Percentiles rank a stretch among this genome's conserved stretches.
phyloP scores from a whole-genome alignment of 1,139 yeast species.

The Scheffersomyces insectosa region DNA sequence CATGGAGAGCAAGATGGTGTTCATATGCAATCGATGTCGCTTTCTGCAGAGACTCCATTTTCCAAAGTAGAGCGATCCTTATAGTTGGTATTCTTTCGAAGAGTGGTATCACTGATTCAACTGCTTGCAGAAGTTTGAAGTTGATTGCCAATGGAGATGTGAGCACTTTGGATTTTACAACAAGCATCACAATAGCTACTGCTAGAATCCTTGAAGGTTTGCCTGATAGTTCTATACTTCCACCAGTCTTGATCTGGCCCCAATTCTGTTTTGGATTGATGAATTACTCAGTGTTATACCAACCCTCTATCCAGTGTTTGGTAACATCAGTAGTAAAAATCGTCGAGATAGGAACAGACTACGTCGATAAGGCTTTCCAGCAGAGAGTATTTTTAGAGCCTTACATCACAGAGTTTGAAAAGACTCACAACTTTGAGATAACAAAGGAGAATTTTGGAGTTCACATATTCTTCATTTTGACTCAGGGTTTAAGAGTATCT shows the following conservation, averaged over 20 bases:
- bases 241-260: slow-evolving; percentile 69
- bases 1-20: slow-evolving; percentile 73
- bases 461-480: slow-evolving; percentile 50
- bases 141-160: slow-evolving; percentile 29
- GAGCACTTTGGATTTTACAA: slow-evolving; percentile 35
- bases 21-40: slow-evolving; percentile 68
- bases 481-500: slow-evolving; percentile 66
- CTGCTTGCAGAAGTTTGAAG: slow-evolving; percentile 50
- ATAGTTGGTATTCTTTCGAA: slow-evolving; percentile 71
- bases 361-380: slow-evolving; percentile 34
- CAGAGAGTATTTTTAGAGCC: slow-evolving; percentile 43
- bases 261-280: slow-evolving; percentile 40
- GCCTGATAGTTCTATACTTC: slow-evolving; percentile 52
- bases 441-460: slow-evolving; percentile 53
- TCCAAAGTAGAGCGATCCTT: slow-evolving; percentile 73
- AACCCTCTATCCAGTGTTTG: slow-evolving; percentile 52
- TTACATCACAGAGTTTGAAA: slow-evolving; percentile 48
- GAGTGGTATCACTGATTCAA: slow-evolving; percentile 60
- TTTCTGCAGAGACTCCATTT: slow-evolving; percentile 56
- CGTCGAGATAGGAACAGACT: slow-evolving; percentile 22
- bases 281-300: slow-evolving; percentile 45
- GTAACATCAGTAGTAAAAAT: slow-evolving; percentile 29
- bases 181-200: slow-evolving; percentile 47
- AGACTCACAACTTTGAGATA: slow-evolving; percentile 41
- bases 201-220: slow-evolving; percentile 67